Conservation (phyloP, 2,329 filamentous ascomycete species). For the Alternaria gansuensis region DNA sequence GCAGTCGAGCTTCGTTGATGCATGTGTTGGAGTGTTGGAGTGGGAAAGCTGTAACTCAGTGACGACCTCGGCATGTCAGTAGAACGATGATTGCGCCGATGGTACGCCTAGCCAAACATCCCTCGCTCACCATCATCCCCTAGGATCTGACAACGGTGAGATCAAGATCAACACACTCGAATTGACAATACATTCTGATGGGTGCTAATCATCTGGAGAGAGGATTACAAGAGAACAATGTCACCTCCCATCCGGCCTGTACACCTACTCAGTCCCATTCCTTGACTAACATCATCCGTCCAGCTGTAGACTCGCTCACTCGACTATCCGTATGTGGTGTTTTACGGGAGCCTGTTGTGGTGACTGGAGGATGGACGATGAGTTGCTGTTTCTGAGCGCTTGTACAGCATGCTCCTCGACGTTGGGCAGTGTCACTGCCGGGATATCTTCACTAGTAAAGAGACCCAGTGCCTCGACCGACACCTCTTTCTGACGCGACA, state of each 20-base stretch:
- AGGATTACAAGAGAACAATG: neutral
- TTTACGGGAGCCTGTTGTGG: neutral
- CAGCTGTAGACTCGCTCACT: slow-evolving; percentile 16
- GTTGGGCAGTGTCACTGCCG: slow-evolving; percentile 6
- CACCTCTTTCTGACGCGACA: slow-evolving; percentile 1
- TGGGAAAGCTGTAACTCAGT: neutral
- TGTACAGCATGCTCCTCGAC: slow-evolving; percentile 24
- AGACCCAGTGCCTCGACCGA: neutral
- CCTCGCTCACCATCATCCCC: neutral
- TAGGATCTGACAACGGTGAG: neutral
- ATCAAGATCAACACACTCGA: neutral
- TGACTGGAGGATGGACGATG: slow-evolving; percentile 19
- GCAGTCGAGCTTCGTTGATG: neutral
- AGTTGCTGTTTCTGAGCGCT: slow-evolving; percentile 19
- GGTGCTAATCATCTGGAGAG: neutral
- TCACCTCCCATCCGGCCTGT: neutral
- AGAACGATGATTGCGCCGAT: neutral
- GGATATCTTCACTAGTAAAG: slow-evolving; percentile 8
- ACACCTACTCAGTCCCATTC: neutral
- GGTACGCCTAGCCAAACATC: neutral
- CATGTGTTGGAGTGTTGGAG: neutral
- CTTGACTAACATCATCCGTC: neutral
- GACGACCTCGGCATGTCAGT: neutral
- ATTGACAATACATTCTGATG: neutral
- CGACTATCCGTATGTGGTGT: slow-evolving; percentile 32